These are phyloP conservation scores for Kandelia obovata DNA, from an alignment of 345 rosid genomes.

Conservation along the genomic window DNA sequence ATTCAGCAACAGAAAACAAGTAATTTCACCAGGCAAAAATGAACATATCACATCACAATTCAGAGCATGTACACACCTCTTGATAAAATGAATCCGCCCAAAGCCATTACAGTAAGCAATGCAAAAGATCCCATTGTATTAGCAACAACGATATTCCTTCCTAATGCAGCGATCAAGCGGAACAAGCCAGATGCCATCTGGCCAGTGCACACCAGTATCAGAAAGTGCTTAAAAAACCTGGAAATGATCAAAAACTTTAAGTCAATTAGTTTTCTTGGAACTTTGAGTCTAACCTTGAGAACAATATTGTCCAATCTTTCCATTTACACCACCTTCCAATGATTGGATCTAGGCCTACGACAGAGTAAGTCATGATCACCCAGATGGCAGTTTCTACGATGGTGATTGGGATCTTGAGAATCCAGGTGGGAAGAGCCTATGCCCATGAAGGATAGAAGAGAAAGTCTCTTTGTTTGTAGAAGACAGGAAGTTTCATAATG, in stretches of 20 bases:
- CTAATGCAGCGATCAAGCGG: slow-evolving; percentile 49
- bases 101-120: slow-evolving; percentile 36
- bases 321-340: slow-evolving; percentile 34
- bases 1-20: slow-evolving; percentile 13
- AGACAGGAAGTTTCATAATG: slow-evolving; percentile 72
- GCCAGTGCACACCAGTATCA: slow-evolving; percentile 38
- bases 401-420: slow-evolving; percentile 75
- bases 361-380: slow-evolving; percentile 53
- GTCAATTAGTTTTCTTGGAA: slow-evolving; percentile 3
- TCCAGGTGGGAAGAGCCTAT: slow-evolving; percentile 73
- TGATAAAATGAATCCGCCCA: slow-evolving; percentile 65
- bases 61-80: slow-evolving; percentile 23
- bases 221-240: slow-evolving; percentile 59
- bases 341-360: slow-evolving; percentile 50
- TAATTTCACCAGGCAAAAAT: too few relatives aligned
- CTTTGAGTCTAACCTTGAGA: neutral
- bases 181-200: slow-evolving; percentile 63
- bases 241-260: slow-evolving; percentile 1
- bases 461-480: slow-evolving; percentile 87
- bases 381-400: slow-evolving; percentile 56
- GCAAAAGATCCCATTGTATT: slow-evolving; percentile 56
- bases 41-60: neutral
- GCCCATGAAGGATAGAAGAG: slow-evolving; percentile 90
- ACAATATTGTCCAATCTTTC: neutral
- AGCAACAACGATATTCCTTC: slow-evolving; percentile 58